Evolutionary conservation across 2,329 filamentous ascomycete genomes (phyloP), one percentile per base, ranked within the genome.

Genomic region (Hymenoscyphus fructigenus): DNA sequence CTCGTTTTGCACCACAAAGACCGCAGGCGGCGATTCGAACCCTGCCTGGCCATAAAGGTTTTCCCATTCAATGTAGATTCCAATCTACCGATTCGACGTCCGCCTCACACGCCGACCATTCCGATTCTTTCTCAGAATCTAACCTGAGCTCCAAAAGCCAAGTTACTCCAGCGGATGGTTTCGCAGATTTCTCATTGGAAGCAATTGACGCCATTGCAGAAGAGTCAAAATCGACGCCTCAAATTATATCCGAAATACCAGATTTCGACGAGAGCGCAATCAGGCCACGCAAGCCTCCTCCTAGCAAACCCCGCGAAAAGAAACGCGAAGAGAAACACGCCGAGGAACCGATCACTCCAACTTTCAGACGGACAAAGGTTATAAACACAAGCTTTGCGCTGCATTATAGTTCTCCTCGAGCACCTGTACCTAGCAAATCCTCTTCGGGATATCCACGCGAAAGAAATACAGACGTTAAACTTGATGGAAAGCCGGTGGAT

Each of bases 171-270:
- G 7, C 44, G 29, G 72, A 71, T 26, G 68, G 71, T 4, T 68
- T 79, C 58, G 70, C 76, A 34, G 77, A 79, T 20, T 70, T 75
- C 10, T 77, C 74, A 15, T 72, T 70, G 10, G 77, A 79, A 47
- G 71, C 76, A 5, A 75, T 80, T 66, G 75, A 79, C 68, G 67
- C 69, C 1, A 67, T 76, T 56, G 65, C 69, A 17, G 69, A 70
- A 41, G 72, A 72, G 47, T 59, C 34, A 41, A 50, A 50, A 50
- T 50, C n/a, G 20, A 12, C 44, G 26, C 44, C 44, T 3, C 17
- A 15, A 17, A 32, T 57, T 7, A 29, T 34, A 28, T 57, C 53
- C 5, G 26, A 28, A 32, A 17, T 32, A 15, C 26, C 53, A 17
- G 26, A 28, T 15, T 7, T 29, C 15, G 28, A 57, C 26, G 14